These are phyloP conservation scores for Rhodocollybia butyracea DNA, from an alignment of 768 basidiomycete genomes.

Conservation along the genomic window DNA sequence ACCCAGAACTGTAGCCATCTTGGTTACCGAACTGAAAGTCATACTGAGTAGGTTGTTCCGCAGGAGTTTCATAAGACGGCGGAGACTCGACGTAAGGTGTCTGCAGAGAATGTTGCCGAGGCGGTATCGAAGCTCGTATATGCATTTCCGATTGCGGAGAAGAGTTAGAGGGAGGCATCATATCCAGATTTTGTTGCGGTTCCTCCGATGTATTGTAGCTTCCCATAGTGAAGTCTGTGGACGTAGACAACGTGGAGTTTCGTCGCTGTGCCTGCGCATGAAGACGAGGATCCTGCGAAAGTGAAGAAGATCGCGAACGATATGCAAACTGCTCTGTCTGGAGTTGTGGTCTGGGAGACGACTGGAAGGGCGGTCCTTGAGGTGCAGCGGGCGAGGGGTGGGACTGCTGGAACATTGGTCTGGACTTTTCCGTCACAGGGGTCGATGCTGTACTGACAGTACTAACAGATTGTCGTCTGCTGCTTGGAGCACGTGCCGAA, in stretches of 20 bases:
- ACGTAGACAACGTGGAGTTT: conserved; percentile 3
- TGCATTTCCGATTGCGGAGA: conserved; percentile 4
- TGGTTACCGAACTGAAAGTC: background rate
- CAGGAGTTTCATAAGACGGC: background rate
- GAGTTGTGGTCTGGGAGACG: background rate
- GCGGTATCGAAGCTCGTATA: background rate
- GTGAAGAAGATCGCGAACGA: conserved; percentile 6
- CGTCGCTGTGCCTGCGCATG: conserved; percentile 2
- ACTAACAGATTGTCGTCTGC: background rate
- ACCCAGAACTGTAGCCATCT: background rate
- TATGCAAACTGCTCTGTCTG: conserved; percentile 3
- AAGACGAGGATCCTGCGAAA: conserved; percentile 7
- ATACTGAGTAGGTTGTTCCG: background rate
- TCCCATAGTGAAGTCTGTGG: conserved; percentile 3
- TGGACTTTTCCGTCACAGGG: background rate
- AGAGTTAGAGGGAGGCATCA: background rate
- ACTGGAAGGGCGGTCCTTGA: conserved; percentile 3
- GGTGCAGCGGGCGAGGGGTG: background rate
- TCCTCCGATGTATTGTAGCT: background rate
- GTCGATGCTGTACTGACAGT: background rate
- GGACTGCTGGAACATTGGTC: background rate
- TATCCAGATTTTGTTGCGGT: background rate
- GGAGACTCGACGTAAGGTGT: conserved; percentile 5
- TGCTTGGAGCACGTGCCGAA: background rate
- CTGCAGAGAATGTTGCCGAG: background rate